A percentile compares a stretch with the other conserved stretches of the same genome.
Conservation (phyloP, 768 basidiomycete species). For the Russula brevipes region DNA sequence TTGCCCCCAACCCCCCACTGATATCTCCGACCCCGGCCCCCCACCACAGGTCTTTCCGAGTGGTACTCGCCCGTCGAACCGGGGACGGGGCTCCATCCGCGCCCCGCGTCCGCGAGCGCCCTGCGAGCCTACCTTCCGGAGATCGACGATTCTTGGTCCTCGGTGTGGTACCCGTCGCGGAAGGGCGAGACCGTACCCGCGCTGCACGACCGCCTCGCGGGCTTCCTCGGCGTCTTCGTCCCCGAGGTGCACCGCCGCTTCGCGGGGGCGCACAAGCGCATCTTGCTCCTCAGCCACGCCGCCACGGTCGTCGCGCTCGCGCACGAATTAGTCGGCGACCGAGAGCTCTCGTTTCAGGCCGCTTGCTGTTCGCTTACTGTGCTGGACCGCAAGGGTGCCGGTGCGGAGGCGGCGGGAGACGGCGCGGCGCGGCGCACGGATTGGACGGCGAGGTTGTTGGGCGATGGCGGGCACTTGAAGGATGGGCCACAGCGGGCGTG, state of each 20-base stretch:
- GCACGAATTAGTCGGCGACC: constrained; percentile 51
- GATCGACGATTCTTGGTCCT: constrained; percentile 56
- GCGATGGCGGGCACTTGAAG: constrained; percentile 53
- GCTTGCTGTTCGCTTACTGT: constrained; percentile 75
- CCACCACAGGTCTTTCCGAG: constrained; percentile 54
- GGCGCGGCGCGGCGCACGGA: constrained; percentile 33
- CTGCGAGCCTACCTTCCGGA: constrained; percentile 52
- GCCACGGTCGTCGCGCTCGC: constrained; percentile 67
- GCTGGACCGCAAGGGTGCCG: constrained; percentile 35
- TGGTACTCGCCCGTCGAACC: constrained; percentile 73
- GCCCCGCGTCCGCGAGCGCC: constrained; percentile 52
- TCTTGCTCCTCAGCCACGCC: constrained; percentile 69
- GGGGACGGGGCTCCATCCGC: constrained; percentile 69
- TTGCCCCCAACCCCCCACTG: too few relatives aligned
- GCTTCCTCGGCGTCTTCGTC: constrained; percentile 48
- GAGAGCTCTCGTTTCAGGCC: constrained; percentile 37
- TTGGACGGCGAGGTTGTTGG: constrained; percentile 48
- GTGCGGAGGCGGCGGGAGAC: constrained; percentile 11
- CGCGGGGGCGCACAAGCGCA: constrained; percentile 41
- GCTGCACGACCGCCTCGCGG: constrained; percentile 55
- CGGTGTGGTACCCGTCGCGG: constrained; percentile 65
- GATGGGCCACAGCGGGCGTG: constrained; percentile 53
- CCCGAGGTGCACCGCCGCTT: constrained; percentile 45
- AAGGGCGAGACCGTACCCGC: constrained; percentile 63
- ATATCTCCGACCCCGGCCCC: too few relatives aligned